Conservation (phyloP, 2,329 filamentous ascomycete species). For the Paecilomyces fulvus region DNA sequence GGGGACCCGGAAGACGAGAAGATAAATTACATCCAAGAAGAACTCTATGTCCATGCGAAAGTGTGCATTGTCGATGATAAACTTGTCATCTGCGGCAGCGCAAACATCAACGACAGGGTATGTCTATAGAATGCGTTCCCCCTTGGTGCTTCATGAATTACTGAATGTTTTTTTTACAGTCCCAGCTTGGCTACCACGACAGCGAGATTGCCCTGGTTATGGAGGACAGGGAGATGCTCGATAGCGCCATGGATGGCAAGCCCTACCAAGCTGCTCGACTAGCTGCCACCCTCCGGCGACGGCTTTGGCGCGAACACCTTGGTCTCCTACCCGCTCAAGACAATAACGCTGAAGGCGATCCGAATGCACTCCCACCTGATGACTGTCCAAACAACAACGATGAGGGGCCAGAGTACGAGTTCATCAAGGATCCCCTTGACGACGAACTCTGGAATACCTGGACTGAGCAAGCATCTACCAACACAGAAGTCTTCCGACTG, state of each 20-base stretch:
- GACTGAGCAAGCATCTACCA: constrained; percentile 62
- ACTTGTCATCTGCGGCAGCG: constrained; percentile 71
- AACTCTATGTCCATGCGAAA: constrained; percentile 92
- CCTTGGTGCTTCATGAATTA: background rate
- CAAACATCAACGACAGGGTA: constrained; percentile 58
- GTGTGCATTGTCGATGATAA: constrained; percentile 73
- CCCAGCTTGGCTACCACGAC: constrained; percentile 75
- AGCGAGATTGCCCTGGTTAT: constrained; percentile 86
- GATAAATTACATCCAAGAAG: constrained; percentile 86
- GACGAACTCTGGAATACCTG: constrained; percentile 63
- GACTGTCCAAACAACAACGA: constrained; percentile 64
- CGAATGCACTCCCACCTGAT: constrained; percentile 69
- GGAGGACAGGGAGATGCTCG: constrained; percentile 63
- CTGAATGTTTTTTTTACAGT: constrained; percentile 29
- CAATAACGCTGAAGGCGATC: constrained; percentile 55
- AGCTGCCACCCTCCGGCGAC: constrained; percentile 70
- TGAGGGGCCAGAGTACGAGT: constrained; percentile 57
- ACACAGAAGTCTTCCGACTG: constrained; percentile 72
- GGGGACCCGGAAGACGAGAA: constrained; percentile 67
- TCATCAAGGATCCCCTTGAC: constrained; percentile 67
- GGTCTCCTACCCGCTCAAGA: constrained; percentile 70
- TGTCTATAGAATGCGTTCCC: constrained; percentile 8
- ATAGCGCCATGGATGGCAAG: constrained; percentile 64
- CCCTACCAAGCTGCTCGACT: constrained; percentile 66
- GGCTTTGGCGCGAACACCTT: constrained; percentile 86